These are phyloP conservation scores for Flaveria linearis DNA, from an alignment of 129 eudicot species.

Conservation along the genomic window DNA sequence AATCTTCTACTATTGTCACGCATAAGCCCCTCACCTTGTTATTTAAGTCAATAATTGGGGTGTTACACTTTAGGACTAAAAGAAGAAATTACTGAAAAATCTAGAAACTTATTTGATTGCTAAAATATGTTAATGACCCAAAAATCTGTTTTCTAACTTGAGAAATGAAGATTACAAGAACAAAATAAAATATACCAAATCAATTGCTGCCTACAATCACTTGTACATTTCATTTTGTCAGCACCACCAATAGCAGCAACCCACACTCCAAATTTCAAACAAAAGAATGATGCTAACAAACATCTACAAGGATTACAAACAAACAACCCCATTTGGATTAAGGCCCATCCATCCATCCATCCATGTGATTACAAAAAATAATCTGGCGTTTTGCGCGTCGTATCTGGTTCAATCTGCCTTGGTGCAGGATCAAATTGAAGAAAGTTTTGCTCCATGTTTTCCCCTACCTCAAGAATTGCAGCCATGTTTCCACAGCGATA, in stretches of 20 bases:
- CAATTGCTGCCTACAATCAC: constrained; percentile 19
- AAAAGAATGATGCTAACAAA: constrained; percentile 62
- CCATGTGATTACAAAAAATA: constrained; percentile 61
- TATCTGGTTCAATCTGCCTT: constrained; percentile 90
- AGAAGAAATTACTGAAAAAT: background rate
- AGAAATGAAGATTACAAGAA: background rate
- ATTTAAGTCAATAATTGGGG: background rate
- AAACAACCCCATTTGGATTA: constrained; percentile 24
- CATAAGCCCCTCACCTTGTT: background rate
- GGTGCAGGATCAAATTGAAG: constrained; percentile 98
- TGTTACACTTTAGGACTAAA: background rate
- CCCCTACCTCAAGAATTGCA: constrained; percentile 86
- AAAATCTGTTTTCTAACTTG: constrained; percentile 4
- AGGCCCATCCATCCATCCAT: constrained; percentile 8
- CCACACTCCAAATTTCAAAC: constrained; percentile 35
- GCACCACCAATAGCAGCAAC: constrained; percentile 22
- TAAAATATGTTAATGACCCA: constrained; percentile 16
- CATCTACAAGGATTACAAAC: constrained; percentile 70
- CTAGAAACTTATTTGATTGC: background rate
- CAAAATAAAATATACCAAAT: constrained; percentile 11
- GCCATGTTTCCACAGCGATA: constrained; percentile 94
- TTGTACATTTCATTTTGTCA: constrained; percentile 21
- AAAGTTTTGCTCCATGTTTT: constrained; percentile 91
- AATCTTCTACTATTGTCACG: background rate
- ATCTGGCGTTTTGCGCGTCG: constrained; percentile 93